Percentiles rank a stretch among this genome's conserved stretches.
Evolutionary conservation across 1,284 basidiomycete genomes (phyloP).

Genomic region (Wolfiporia cocos): DNA sequence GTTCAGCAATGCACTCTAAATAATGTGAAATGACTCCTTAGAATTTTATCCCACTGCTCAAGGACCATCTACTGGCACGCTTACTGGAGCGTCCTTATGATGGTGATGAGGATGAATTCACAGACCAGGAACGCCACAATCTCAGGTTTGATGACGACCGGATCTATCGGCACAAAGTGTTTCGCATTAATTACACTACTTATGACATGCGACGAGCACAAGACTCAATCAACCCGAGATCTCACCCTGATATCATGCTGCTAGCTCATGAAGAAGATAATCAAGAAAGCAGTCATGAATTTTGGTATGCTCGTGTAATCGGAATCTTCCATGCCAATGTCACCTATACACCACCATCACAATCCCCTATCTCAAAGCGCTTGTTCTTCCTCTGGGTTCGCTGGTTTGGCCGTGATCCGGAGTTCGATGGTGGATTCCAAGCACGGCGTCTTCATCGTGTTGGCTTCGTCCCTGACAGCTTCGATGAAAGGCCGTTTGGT

Average conservation of each 20-base stretch:
- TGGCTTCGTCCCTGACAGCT: constrained; percentile 19
- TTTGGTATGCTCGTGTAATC: constrained; percentile 17
- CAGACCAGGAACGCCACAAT: constrained; percentile 4
- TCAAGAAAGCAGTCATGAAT: constrained; percentile 7
- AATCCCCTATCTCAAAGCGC: neutral
- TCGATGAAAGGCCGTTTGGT: constrained; percentile 28
- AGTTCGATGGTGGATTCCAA: constrained; percentile 12
- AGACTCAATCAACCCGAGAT: constrained; percentile 31
- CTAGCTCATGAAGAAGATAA: constrained; percentile 16
- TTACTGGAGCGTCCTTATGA: constrained; percentile 5
- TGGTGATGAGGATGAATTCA: constrained; percentile 12
- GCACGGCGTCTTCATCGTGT: constrained; percentile 24
- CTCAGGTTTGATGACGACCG: constrained; percentile 18
- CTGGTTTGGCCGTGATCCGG: constrained; percentile 25
- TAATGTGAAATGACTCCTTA: constrained; percentile 1
- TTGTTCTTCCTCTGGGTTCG: constrained; percentile 33
- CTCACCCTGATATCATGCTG: constrained; percentile 30
- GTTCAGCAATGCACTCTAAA: neutral
- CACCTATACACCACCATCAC: neutral
- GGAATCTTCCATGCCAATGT: constrained; percentile 22
- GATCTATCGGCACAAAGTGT: constrained; percentile 24
- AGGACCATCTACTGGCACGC: constrained; percentile 19
- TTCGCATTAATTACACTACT: constrained; percentile 37
- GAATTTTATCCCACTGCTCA: constrained; percentile 16
- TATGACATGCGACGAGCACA: constrained; percentile 33